Percentiles rank a stretch among this genome's conserved stretches.
Evolutionary conservation across 2,329 filamentous ascomycete genomes (phyloP).

Genomic region (Tolypocladium sp.): DNA sequence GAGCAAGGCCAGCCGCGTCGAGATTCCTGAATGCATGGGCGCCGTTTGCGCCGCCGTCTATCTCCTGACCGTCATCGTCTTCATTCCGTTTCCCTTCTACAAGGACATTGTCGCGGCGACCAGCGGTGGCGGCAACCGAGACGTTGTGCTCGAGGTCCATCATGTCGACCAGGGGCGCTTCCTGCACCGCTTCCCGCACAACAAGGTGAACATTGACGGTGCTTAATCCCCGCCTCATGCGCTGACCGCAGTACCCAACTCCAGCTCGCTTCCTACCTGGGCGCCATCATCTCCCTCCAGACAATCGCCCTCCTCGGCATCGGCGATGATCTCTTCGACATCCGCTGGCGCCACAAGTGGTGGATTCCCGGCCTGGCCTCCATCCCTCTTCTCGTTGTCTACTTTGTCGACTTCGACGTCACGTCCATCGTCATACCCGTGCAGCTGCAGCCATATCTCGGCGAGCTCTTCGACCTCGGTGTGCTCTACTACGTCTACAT

Average conservation of each 20-base stretch:
- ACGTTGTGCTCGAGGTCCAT: slow-evolving; percentile 67
- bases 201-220: slow-evolving; percentile 53
- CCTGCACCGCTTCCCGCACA: slow-evolving; percentile 87
- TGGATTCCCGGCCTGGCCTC: slow-evolving; percentile 92
- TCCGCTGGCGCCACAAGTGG: slow-evolving; percentile 97
- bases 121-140: slow-evolving; percentile 84
- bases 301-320: slow-evolving; percentile 85
- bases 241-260: background rate
- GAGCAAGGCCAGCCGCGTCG: slow-evolving; percentile 58
- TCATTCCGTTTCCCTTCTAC: slow-evolving; percentile 96
- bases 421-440: slow-evolving; percentile 90
- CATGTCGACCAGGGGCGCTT: slow-evolving; percentile 75
- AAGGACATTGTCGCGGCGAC: slow-evolving; percentile 95
- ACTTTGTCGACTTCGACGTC: slow-evolving; percentile 97
- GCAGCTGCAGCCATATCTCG: slow-evolving; percentile 74
- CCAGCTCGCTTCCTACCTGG: slow-evolving; percentile 87
- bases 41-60: slow-evolving; percentile 90
- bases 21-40: slow-evolving; percentile 95
- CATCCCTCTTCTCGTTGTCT: slow-evolving; percentile 89
- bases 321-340: slow-evolving; percentile 94
- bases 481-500: slow-evolving; percentile 92
- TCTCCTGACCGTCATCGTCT: slow-evolving; percentile 77
- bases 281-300: slow-evolving; percentile 87
- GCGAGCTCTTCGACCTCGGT: slow-evolving; percentile 75
- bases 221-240: background rate